Percentiles rank a stretch among this genome's conserved stretches.
phyloP scores from a whole-genome alignment of 768 basidiomycete species.

The Leucocoprinus leucothites region DNA sequence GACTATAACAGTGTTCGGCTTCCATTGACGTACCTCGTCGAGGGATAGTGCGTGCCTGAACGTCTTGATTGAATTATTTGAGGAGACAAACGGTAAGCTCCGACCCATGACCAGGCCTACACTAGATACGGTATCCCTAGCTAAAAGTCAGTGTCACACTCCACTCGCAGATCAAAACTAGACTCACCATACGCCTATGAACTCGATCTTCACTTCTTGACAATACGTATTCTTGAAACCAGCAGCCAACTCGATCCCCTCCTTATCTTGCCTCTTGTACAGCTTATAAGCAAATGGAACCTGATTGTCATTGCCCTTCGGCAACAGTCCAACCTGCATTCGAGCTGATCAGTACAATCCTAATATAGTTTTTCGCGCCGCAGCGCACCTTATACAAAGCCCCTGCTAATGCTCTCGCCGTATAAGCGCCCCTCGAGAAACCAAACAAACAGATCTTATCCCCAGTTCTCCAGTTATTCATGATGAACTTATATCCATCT shows the following conservation, averaged over 20 bases:
- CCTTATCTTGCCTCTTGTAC: conserved; percentile 51
- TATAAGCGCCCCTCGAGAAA: conserved; percentile 64
- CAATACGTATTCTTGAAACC: conserved; percentile 77
- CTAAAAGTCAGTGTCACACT: neutral
- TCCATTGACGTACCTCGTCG: conserved; percentile 62
- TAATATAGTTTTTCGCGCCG: too few relatives aligned
- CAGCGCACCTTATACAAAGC: conserved; percentile 60
- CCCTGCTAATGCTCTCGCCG: conserved; percentile 70
- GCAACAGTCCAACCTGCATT: conserved; percentile 69
- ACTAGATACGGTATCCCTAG: conserved; percentile 77
- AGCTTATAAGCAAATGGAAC: conserved; percentile 73
- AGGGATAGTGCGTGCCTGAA: conserved; percentile 79
- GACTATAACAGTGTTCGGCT: too few relatives aligned
- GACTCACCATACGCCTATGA: conserved; percentile 73
- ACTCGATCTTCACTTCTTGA: conserved; percentile 65
- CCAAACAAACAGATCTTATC: conserved; percentile 79
- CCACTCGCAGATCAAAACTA: neutral
- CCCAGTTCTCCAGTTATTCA: conserved; percentile 72
- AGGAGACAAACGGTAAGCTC: conserved; percentile 63
- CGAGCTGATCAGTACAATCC: neutral
- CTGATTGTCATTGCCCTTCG: conserved; percentile 65
- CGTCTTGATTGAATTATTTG: conserved; percentile 59
- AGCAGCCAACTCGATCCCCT: conserved; percentile 43
- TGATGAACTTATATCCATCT: conserved; percentile 74
- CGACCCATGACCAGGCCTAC: conserved; percentile 63